Evolutionary conservation across 495 filamentous ascomycete genomes (phyloP), one percentile per base, ranked within the genome.

Genomic region (Xylaria venustula): DNA sequence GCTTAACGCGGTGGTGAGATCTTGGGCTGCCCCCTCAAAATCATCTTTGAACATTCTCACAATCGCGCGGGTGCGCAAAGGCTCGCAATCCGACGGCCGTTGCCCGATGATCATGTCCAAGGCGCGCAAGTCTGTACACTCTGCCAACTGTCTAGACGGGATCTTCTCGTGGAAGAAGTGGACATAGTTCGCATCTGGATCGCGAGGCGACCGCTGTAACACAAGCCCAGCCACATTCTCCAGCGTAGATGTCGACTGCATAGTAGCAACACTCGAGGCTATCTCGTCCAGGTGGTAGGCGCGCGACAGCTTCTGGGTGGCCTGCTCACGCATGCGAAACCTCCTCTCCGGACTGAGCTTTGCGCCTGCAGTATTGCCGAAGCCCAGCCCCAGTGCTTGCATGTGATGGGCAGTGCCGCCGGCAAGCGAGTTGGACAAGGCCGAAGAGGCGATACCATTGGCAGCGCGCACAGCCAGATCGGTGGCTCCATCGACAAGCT

Each of bases 111-210:
- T 82, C 47, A 89, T 81, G 73, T 90, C 78, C 60, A 93, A 71
- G 1, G 83, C 79, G 44, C 78, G 72, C 25, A 92, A 73, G 41
- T 81, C 84, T 6, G 90, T 92, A 69, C 80, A 89, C 65, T 91
- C 83, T 48, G 86, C 89, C 62, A 92, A 80, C 74, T 89, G 87
- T 25, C 90, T 77, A 12, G 83, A 87, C 1, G 90, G 90, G 40
- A 93, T 92, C 78, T 92, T 92, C 67, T 93, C 90, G 73, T 92
- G 90, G 70, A 93, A 92, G 73, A 93, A 92, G 64, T 93, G 88
- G 3, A 92, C 90, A 61, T 93, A 93, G 63, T 88, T 88, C 28
- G 88, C 90, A 64, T 92, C 88, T 9, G 79, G 69, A 62, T 90
- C 83, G 22, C 79, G 66, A 0, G 83, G 75, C 51, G 79, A 85